Evolutionary conservation across 1,284 basidiomycete species (phyloP).

Genomic region (Rhodotorula sp.): DNA sequence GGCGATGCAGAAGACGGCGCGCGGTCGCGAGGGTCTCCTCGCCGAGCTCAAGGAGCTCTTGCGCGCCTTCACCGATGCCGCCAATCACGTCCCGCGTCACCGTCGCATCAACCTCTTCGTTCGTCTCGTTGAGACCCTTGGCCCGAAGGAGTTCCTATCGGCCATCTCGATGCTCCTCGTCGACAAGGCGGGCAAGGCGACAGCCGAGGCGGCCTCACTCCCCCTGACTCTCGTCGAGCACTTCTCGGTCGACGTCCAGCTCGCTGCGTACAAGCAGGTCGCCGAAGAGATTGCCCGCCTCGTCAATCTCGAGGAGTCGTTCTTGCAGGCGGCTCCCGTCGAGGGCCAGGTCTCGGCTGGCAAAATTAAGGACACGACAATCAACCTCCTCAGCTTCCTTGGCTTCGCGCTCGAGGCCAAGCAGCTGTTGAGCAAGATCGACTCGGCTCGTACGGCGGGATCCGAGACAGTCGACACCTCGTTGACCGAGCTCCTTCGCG

Average conservation of each 20-base stretch:
- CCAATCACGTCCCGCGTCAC: conserved; percentile 81
- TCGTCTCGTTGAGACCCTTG: conserved; percentile 83
- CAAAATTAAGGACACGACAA: conserved; percentile 19
- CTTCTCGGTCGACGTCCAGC: conserved; percentile 56
- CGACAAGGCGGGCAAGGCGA: conserved; percentile 67
- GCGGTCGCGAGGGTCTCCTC: conserved; percentile 38
- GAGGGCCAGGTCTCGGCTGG: neutral
- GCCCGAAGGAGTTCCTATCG: conserved; percentile 74
- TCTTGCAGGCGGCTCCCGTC: conserved; percentile 55
- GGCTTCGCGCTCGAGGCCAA: conserved; percentile 34
- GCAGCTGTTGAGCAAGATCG: conserved; percentile 39
- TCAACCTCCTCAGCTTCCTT: conserved; percentile 34
- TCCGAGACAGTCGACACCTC: conserved; percentile 31
- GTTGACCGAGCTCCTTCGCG: conserved; percentile 32
- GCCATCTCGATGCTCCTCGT: conserved; percentile 82
- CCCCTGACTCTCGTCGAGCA: conserved; percentile 66
- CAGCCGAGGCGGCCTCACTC: conserved; percentile 57
- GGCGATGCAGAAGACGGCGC: conserved; percentile 51
- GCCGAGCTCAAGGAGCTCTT: conserved; percentile 59
- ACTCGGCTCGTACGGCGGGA: conserved; percentile 30
- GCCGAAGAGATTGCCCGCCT: conserved; percentile 66
- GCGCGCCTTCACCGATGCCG: conserved; percentile 83
- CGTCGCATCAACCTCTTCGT: conserved; percentile 84
- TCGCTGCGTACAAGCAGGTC: conserved; percentile 64
- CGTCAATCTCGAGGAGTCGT: conserved; percentile 53